phyloP scores from a whole-genome alignment of 2,329 filamentous ascomycete species.

The Chalara sp. region DNA sequence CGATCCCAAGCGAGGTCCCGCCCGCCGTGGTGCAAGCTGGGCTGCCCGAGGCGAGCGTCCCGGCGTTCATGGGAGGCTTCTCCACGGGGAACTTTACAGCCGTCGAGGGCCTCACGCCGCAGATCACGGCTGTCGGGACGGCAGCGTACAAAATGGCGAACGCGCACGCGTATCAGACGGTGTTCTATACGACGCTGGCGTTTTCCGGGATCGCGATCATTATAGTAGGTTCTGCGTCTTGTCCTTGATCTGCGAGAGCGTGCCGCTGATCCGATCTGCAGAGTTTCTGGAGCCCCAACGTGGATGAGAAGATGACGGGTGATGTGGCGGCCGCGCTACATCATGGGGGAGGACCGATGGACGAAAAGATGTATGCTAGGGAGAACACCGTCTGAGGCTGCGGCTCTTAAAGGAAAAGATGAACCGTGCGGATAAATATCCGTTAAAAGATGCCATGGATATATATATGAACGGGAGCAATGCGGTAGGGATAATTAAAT shows the following conservation, averaged over 20 bases:
- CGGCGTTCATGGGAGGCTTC: constrained; percentile 1
- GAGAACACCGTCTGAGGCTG: no score
- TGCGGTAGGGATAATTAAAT: no score
- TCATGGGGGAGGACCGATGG: neutral
- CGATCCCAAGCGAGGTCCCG: constrained; percentile 26
- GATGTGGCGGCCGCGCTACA: neutral
- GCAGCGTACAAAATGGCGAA: no score
- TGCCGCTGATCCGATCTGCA: neutral
- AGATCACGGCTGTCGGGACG: neutral
- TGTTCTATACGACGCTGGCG: neutral
- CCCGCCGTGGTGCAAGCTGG: constrained; percentile 24
- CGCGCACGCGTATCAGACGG: neutral
- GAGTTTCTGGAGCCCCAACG: neutral
- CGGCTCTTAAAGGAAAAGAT: no score
- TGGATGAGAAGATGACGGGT: neutral
- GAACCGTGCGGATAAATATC: no score
- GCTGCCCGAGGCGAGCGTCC: constrained; percentile 20
- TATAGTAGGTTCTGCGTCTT: neutral
- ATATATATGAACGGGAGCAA: no score
- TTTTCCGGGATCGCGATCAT: neutral
- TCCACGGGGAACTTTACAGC: constrained; percentile 3
- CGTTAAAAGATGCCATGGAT: no score
- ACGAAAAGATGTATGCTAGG: no score
- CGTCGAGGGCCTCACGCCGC: constrained; percentile 2
- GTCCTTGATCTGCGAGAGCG: neutral